Evolutionary conservation across 164 flowering plant species (phyloP).

Genomic region (Nelumbo lutea): DNA sequence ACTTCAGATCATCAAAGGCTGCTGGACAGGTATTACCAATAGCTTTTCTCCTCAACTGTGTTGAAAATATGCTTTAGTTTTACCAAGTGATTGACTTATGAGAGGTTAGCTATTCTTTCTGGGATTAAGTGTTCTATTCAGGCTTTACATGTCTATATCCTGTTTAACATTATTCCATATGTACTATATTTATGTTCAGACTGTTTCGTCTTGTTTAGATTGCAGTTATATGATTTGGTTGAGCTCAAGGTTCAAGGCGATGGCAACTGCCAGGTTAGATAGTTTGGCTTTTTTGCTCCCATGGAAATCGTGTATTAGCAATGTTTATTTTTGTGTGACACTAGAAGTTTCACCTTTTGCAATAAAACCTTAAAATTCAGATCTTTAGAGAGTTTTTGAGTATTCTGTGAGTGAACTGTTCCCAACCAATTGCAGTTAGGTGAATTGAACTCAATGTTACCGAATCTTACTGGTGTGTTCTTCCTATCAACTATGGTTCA

Average conservation of each 20-base stretch:
- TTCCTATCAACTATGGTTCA: too few relatives aligned
- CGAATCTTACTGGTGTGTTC: too few relatives aligned
- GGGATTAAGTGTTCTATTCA: background rate
- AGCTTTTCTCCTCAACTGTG: background rate
- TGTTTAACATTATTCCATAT: background rate
- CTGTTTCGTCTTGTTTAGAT: constrained; percentile 29
- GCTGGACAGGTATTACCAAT: constrained; percentile 60
- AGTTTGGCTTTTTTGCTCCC: background rate
- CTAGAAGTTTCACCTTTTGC: too few relatives aligned
- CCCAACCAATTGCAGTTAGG: too few relatives aligned
- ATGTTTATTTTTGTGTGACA: too few relatives aligned
- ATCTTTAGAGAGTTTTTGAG: too few relatives aligned
- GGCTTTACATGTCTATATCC: background rate
- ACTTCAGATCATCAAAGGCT: constrained; percentile 92
- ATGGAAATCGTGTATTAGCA: too few relatives aligned
- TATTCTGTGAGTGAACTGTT: too few relatives aligned
- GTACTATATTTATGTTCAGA: constrained; percentile 8
- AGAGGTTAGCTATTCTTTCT: constrained; percentile 2
- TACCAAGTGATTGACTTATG: background rate
- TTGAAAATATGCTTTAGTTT: background rate
- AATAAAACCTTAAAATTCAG: too few relatives aligned
- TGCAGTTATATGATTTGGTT: constrained; percentile 71
- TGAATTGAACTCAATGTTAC: too few relatives aligned
- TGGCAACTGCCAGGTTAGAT: constrained; percentile 88
- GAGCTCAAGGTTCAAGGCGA: constrained; percentile 82